Conservation (phyloP, 2,329 filamentous ascomycete species). For the Penicillium rolfsii region DNA sequence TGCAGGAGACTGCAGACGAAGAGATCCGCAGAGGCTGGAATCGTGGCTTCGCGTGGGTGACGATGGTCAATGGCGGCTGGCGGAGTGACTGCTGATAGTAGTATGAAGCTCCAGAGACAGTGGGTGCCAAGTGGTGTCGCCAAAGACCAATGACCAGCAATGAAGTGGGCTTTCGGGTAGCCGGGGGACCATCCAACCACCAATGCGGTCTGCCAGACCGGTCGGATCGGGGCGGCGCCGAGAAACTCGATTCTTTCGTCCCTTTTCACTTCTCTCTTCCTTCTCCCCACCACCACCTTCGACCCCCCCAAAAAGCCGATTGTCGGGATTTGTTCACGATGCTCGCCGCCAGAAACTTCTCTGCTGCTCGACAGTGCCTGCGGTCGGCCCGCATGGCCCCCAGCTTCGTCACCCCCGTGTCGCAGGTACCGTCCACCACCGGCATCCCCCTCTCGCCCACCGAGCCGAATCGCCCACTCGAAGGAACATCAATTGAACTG, state of each 20-base stretch:
- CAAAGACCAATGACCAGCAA: slow-evolving; percentile 12
- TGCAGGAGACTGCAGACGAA: slow-evolving; percentile 9
- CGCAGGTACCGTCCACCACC: slow-evolving; percentile 57
- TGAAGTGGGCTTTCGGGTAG: slow-evolving; percentile 26
- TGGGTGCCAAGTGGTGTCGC: neutral
- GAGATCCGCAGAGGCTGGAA: neutral
- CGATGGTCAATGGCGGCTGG: neutral
- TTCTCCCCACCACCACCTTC: slow-evolving; percentile 26
- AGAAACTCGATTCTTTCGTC: slow-evolving; percentile 33
- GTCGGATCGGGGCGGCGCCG: slow-evolving; percentile 31
- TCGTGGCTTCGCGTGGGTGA: neutral
- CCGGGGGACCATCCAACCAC: slow-evolving; percentile 28
- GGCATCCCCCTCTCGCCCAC: slow-evolving; percentile 12
- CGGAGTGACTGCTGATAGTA: neutral
- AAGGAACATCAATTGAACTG: slow-evolving; percentile 23
- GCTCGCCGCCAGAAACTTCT: slow-evolving; percentile 79
- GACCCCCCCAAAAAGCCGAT: slow-evolving; percentile 16
- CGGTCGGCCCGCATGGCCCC: slow-evolving; percentile 61
- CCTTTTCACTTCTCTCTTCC: slow-evolving; percentile 21
- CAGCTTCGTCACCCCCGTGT: slow-evolving; percentile 52
- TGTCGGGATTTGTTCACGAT: slow-evolving; percentile 59
- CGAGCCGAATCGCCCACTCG: neutral
- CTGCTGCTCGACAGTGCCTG: slow-evolving; percentile 77
- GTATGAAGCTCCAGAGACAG: neutral
- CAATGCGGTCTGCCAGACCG: slow-evolving; percentile 29